A percentile compares a stretch with the other conserved stretches of the same genome.
These are phyloP conservation scores for Sporothrix globosa DNA, from an alignment of 2,329 filamentous ascomycete species.

Conservation along the genomic window DNA sequence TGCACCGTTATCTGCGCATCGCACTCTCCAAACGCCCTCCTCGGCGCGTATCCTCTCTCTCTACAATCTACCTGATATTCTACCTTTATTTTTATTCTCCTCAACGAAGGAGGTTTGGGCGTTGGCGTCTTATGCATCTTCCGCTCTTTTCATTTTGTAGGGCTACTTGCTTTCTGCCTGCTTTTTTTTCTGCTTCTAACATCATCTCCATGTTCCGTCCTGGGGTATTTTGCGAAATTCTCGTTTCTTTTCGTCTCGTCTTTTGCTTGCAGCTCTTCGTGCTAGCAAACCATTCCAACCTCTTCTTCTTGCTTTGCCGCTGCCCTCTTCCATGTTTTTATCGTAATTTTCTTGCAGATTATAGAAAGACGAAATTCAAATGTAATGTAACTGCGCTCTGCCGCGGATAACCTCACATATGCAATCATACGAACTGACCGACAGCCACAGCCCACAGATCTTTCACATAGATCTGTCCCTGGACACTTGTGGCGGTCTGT, in stretches of 20 bases:
- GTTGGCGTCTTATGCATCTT: conserved; percentile 23
- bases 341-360: not conserved
- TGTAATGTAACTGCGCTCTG: not conserved
- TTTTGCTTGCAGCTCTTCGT: conserved; percentile 13
- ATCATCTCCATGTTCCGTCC: not conserved
- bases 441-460: not conserved
- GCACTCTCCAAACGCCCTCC: not conserved
- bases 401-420: not conserved
- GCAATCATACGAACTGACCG: no score
- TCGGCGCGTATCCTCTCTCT: not conserved
- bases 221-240: not conserved
- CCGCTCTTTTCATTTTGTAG: not conserved
- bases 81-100: not conserved
- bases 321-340: not conserved
- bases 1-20: no score
- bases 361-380: conserved; percentile 21
- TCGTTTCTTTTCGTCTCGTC: not conserved
- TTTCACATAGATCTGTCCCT: not conserved
- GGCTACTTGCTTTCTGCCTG: not conserved
- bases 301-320: not conserved
- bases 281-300: conserved; percentile 7
- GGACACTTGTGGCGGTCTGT: conserved; percentile 13
- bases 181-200: not conserved
- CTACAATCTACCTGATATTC: not conserved
- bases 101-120: conserved; percentile 18